These are phyloP conservation scores for Penicillium pulvis DNA, from an alignment of 495 filamentous ascomycete species.

Conservation along the genomic window DNA sequence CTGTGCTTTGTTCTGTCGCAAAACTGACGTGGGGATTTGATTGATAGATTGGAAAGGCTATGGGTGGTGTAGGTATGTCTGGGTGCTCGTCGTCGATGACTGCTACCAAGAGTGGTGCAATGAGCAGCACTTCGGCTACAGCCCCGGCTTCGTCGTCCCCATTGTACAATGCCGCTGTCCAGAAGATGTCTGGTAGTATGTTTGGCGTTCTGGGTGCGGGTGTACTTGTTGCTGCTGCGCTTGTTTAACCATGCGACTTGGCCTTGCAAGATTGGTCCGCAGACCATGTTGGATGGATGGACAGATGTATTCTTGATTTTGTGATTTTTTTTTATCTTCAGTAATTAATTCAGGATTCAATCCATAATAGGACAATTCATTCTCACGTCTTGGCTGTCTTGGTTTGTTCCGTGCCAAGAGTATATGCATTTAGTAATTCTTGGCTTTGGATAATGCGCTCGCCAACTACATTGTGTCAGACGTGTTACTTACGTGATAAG, in stretches of 20 bases:
- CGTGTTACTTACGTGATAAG: neutral
- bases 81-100: conserved; percentile 10
- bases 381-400: neutral
- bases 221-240: conserved; percentile 3
- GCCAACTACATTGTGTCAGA: neutral
- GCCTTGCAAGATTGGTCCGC: neutral
- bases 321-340: neutral
- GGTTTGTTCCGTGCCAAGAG: neutral
- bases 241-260: conserved; percentile 4
- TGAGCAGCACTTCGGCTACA: conserved; percentile 10
- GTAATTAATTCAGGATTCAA: neutral
- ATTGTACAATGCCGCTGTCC: conserved; percentile 3
- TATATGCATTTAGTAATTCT: neutral
- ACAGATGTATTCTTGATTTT: neutral
- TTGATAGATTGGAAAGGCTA: neutral
- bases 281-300: neutral
- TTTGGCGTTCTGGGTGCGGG: conserved; percentile 8
- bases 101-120: neutral
- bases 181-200: conserved; percentile 7
- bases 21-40: neutral
- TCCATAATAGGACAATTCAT: neutral
- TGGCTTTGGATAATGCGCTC: neutral
- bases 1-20: neutral
- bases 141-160: conserved; percentile 12
- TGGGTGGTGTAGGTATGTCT: neutral